Percentiles rank a stretch among this genome's conserved stretches.
phyloP scores from a whole-genome alignment of 2,329 filamentous ascomycete species.

The Pyrenochaeta sp. region DNA sequence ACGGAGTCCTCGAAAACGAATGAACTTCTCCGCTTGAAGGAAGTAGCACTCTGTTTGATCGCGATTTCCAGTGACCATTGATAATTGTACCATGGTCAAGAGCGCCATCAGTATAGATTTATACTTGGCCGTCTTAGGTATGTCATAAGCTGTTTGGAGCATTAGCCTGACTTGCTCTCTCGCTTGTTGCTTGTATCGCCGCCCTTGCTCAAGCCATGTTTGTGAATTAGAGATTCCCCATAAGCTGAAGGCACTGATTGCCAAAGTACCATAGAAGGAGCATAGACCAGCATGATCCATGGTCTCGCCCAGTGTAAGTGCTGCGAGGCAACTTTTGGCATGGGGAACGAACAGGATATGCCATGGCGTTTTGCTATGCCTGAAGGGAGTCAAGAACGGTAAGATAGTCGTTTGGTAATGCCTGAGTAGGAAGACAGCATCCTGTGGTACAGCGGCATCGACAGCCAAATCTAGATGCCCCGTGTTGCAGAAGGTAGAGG shows the following conservation, averaged over 20 bases:
- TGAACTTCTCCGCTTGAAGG: conserved; percentile 55
- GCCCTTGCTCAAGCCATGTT: conserved; percentile 46
- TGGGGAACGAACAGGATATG: conserved; percentile 54
- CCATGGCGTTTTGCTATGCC: conserved; percentile 54
- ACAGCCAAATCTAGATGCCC: background rate
- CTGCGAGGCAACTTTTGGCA: conserved; percentile 52
- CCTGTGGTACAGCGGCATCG: conserved; percentile 24
- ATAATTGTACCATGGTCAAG: conserved; percentile 51
- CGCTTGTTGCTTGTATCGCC: conserved; percentile 36
- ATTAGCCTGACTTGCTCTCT: conserved; percentile 44
- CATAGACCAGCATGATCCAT: conserved; percentile 49
- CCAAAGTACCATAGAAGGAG: conserved; percentile 51
- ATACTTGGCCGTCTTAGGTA: conserved; percentile 51
- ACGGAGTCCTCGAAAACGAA: conserved; percentile 50
- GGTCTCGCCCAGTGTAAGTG: conserved; percentile 51
- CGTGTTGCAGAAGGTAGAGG: background rate
- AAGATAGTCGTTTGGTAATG: conserved; percentile 50
- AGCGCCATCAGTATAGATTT: conserved; percentile 57
- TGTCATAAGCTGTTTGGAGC: conserved; percentile 45
- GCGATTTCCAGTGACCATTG: conserved; percentile 42
- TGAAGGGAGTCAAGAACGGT: conserved; percentile 33
- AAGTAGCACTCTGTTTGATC: conserved; percentile 50
- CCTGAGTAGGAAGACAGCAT: conserved; percentile 49
- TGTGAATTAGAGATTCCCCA: conserved; percentile 34
- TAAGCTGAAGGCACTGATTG: conserved; percentile 55